Base-by-base conservation (phyloP, 192 early-diverging fungal genomes). In the Backusella morwellensis region DNA sequence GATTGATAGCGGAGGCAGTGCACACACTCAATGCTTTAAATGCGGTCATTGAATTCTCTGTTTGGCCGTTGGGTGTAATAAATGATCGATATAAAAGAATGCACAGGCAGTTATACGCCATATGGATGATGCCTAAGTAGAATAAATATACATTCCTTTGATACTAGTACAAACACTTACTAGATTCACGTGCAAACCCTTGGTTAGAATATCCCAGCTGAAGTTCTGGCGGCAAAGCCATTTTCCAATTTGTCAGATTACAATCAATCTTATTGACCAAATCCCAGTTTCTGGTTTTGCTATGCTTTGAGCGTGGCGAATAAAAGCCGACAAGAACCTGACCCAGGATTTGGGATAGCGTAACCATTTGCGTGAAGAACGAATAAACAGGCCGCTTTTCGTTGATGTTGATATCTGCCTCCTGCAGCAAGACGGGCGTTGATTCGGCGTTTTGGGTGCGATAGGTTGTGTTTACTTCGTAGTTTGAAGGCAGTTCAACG, bases 41-140 rank as follows among this genome's bases (percentile, higher is more conserved):
- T 14, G 75, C 76, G 0, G 41, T 56, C 1, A 35, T 67, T 8
- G 66, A 35, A 34, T 47, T 41, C 32, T 47, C 52, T 35, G 77
- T 70, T 32, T 41, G 52, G 0, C 36, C 41, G 11, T 47, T 52
- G 19, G 68, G 41, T 5, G 21, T 68, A 70, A 80, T 74, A 70
- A 81, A 81, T 14, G 78, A 79, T 36, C 82, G 76, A 67, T 80
- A 73, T 6, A 83, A 40, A n/a, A 83, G 72, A 1, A 83, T 56
- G 12, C 72, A 66, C 4, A 77, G 34, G 12, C 76, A 69, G 15
- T 68, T 74, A 54, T 80, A 83, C 4, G 54, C 68, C 73, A 83
- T 68, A 40, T 74, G 40, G 5, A 75, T 26, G 5, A 42, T 35
- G 9, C 73, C 73, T 75, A 72, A 21, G 26, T 6, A 70, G 35